phyloP scores from a whole-genome alignment of 2,329 filamentous ascomycete species.

The Colletotrichum sansevieriae region DNA sequence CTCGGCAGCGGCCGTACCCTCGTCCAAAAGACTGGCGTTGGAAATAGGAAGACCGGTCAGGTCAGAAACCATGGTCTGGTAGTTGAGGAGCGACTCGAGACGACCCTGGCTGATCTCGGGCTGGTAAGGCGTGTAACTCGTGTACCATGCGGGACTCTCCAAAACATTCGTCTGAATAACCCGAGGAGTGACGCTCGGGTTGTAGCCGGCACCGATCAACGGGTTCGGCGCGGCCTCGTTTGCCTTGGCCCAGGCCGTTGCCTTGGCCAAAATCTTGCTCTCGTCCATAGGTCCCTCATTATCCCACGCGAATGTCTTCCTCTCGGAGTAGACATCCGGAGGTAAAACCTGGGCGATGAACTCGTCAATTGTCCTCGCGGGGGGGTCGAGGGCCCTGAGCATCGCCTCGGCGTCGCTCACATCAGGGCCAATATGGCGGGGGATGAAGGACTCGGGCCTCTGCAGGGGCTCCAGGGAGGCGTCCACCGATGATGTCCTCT shows the following conservation, averaged over 20 bases:
- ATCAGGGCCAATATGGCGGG: conserved; percentile 89
- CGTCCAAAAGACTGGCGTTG: conserved; percentile 92
- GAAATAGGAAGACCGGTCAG: conserved; percentile 88
- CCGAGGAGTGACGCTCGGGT: conserved; percentile 85
- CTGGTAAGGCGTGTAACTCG: conserved; percentile 97
- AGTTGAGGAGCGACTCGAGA: conserved; percentile 92
- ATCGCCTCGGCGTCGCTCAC: conserved; percentile 78
- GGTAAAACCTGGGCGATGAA: conserved; percentile 90
- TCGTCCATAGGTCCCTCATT: conserved; percentile 67
- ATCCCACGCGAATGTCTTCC: conserved; percentile 69
- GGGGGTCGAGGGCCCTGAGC: conserved; percentile 83
- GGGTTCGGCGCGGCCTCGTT: conserved; percentile 63
- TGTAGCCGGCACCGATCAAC: conserved; percentile 91
- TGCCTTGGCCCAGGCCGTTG: conserved; percentile 49
- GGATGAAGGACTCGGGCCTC: conserved; percentile 75
- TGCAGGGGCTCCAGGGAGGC: conserved; percentile 42
- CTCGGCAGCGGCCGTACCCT: conserved; percentile 92
- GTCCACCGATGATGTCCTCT: conserved; percentile 30
- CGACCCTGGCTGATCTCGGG: conserved; percentile 97
- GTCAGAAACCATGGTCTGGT: conserved; percentile 92
- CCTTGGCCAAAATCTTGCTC: conserved; percentile 66
- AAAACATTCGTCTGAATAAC: conserved; percentile 94
- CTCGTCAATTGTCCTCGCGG: conserved; percentile 79
- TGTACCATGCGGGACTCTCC: conserved; percentile 97
- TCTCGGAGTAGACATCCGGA: conserved; percentile 78